These are phyloP conservation scores for Tylopilus sp. DNA, from an alignment of 768 basidiomycete genomes.

Conservation along the genomic window DNA sequence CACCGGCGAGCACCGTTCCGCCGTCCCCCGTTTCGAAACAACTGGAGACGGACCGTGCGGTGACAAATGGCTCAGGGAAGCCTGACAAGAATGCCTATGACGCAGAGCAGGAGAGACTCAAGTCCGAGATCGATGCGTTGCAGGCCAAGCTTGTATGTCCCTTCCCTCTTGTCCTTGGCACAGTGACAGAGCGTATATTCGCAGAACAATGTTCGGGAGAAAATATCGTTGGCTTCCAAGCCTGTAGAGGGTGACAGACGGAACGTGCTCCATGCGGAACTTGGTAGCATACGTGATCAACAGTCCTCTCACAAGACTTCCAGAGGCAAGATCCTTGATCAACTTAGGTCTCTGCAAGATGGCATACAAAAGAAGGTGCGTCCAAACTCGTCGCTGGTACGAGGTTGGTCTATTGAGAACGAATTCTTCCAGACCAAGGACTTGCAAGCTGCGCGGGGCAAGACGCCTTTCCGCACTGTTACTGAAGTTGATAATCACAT, in stretches of 20 bases:
- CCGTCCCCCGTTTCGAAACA: slow-evolving; percentile 25
- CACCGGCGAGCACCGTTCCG: slow-evolving; percentile 28
- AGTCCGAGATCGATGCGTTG: slow-evolving; percentile 77
- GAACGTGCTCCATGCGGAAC: slow-evolving; percentile 69
- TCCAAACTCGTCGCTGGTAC: background rate
- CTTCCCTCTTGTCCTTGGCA: background rate
- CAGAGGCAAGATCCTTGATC: slow-evolving; percentile 68
- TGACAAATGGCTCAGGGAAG: slow-evolving; percentile 43
- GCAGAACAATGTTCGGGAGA: slow-evolving; percentile 70
- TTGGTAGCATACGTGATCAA: slow-evolving; percentile 72
- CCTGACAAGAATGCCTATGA: slow-evolving; percentile 89
- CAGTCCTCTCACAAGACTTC: slow-evolving; percentile 76
- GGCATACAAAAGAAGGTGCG: slow-evolving; percentile 75
- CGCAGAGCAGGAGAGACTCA: slow-evolving; percentile 78
- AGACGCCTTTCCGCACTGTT: slow-evolving; percentile 74
- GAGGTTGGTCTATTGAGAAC: slow-evolving; percentile 2
- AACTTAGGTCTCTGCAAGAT: slow-evolving; percentile 78
- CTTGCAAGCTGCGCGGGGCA: slow-evolving; percentile 75
- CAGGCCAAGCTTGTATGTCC: slow-evolving; percentile 78
- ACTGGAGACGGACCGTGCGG: slow-evolving; percentile 16
- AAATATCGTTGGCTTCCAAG: slow-evolving; percentile 63
- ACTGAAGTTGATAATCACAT: slow-evolving; percentile 87
- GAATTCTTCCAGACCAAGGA: slow-evolving; percentile 67
- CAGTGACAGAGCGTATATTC: slow-evolving; percentile 3
- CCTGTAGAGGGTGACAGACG: slow-evolving; percentile 68